Conservation (phyloP, 352 stramenopile genomes). For the Globisporangium splendens region DNA sequence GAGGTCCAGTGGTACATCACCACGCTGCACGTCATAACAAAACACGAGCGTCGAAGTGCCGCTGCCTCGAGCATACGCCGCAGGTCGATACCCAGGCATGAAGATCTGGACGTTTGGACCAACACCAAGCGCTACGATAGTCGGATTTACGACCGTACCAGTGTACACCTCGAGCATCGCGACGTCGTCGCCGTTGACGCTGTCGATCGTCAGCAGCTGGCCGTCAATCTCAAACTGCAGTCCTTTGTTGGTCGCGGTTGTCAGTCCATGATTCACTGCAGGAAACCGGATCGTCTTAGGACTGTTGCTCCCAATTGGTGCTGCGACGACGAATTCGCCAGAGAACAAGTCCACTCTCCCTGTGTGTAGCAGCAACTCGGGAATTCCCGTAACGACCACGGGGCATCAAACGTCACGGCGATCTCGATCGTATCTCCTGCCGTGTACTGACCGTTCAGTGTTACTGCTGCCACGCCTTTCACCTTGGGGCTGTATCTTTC, state of each 20-base stretch:
- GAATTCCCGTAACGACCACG: slow-evolving; percentile 51
- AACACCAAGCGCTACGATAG: slow-evolving; percentile 9
- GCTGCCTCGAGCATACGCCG: slow-evolving; percentile 46
- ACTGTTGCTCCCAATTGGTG: slow-evolving; percentile 16
- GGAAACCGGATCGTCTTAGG: slow-evolving; percentile 52
- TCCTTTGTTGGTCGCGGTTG: slow-evolving; percentile 29
- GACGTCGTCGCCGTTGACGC: slow-evolving; percentile 36
- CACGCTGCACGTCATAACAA: slow-evolving; percentile 48
- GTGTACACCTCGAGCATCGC: slow-evolving; percentile 55
- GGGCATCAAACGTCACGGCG: slow-evolving; percentile 48
- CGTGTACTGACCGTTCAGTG: slow-evolving; percentile 44
- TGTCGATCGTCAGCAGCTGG: slow-evolving; percentile 48
- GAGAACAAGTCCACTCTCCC: slow-evolving; percentile 55
- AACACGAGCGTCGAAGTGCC: slow-evolving; percentile 47
- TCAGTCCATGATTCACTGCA: slow-evolving; percentile 38
- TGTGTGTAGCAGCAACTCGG: slow-evolving; percentile 42
- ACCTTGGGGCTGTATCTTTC: slow-evolving; percentile 61
- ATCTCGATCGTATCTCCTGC: slow-evolving; percentile 60
- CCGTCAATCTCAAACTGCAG: slow-evolving; percentile 55
- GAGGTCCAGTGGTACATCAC: slow-evolving; percentile 44
- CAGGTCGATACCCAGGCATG: slow-evolving; percentile 45
- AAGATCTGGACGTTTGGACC: slow-evolving; percentile 30
- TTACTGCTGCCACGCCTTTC: slow-evolving; percentile 29
- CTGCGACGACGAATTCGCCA: slow-evolving; percentile 40
- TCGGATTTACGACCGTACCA: slow-evolving; percentile 34